These are phyloP conservation scores for Saturnispora sekii DNA, from an alignment of 805 yeast genomes.

Conservation along the genomic window DNA sequence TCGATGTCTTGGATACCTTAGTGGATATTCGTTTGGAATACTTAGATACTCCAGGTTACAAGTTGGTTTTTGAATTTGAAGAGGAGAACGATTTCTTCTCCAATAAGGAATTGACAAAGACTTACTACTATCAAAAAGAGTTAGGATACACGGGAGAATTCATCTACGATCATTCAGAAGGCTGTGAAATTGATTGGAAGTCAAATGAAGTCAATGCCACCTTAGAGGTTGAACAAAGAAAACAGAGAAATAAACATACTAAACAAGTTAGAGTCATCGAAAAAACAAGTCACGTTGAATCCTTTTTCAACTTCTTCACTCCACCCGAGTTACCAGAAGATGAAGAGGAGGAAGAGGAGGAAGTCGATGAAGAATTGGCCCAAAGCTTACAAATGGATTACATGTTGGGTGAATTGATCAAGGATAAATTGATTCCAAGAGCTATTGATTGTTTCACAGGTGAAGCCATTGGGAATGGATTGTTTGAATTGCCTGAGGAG, in stretches of 20 bases:
- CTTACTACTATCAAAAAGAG: slow-evolving; percentile 90
- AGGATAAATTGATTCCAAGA: slow-evolving; percentile 91
- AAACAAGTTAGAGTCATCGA: slow-evolving; percentile 94
- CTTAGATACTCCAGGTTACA: slow-evolving; percentile 79
- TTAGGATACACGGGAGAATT: slow-evolving; percentile 92
- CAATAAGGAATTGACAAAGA: slow-evolving; percentile 65
- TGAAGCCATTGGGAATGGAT: slow-evolving; percentile 67
- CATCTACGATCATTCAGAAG: slow-evolving; percentile 95
- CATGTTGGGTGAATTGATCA: slow-evolving; percentile 91
- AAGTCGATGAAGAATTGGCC: slow-evolving; percentile 66
- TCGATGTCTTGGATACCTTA: slow-evolving; percentile 65
- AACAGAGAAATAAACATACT: slow-evolving; percentile 94
- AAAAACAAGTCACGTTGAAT: slow-evolving; percentile 86
- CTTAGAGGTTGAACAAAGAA: slow-evolving; percentile 80
- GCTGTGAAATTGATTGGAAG: slow-evolving; percentile 76
- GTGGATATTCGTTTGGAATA: slow-evolving; percentile 70
- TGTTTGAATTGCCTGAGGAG: slow-evolving; percentile 51
- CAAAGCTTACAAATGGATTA: slow-evolving; percentile 84
- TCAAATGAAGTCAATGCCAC: slow-evolving; percentile 77
- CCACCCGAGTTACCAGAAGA: slow-evolving; percentile 77
- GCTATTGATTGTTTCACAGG: slow-evolving; percentile 99
- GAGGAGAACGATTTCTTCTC: slow-evolving; percentile 63
- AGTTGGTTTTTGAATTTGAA: slow-evolving; percentile 71
- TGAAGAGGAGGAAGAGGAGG: slow-evolving; percentile 43
- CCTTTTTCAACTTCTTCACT: slow-evolving; percentile 90